Evolutionary conservation across 352 stramenopile species (phyloP).

Genomic region (Phytopythium ostracodes): DNA sequence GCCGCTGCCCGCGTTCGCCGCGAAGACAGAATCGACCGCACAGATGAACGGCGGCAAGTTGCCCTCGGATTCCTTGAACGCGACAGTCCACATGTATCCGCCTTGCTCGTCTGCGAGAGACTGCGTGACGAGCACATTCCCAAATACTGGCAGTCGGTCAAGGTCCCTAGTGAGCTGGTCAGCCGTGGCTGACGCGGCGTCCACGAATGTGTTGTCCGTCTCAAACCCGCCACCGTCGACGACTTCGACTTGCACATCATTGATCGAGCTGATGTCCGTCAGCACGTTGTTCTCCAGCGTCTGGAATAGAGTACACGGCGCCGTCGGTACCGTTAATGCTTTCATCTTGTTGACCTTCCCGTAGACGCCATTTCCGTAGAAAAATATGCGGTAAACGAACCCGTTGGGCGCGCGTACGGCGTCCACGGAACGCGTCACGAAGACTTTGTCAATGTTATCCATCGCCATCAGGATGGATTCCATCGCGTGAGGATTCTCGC

Average conservation of each 20-base stretch:
- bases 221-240: conserved; percentile 51
- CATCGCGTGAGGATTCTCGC: conserved; percentile 35
- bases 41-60: conserved; percentile 77
- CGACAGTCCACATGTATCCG: conserved; percentile 72
- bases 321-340: conserved; percentile 1
- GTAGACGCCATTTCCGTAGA: conserved; percentile 69
- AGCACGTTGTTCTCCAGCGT: conserved; percentile 65
- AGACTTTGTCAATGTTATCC: conserved; percentile 75
- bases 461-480: conserved; percentile 47
- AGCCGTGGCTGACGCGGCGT: conserved; percentile 32
- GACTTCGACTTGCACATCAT: conserved; percentile 26
- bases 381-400: conserved; percentile 71
- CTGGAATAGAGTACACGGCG: conserved; percentile 45
- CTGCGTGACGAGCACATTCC: conserved; percentile 50
- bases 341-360: conserved; percentile 22
- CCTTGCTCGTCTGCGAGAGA: conserved; percentile 65
- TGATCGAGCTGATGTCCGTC: conserved; percentile 29
- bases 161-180: conserved; percentile 43
- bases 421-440: conserved; percentile 48
- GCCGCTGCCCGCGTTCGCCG: conserved; percentile 13
- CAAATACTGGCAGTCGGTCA: conserved; percentile 51
- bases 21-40: conserved; percentile 39
- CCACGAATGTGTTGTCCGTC: conserved; percentile 44
- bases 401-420: conserved; percentile 34
- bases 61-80: conserved; percentile 60